phyloP scores from a whole-genome alignment of 176 grass and related monocot genomes.

The Raddia guianensis region DNA sequence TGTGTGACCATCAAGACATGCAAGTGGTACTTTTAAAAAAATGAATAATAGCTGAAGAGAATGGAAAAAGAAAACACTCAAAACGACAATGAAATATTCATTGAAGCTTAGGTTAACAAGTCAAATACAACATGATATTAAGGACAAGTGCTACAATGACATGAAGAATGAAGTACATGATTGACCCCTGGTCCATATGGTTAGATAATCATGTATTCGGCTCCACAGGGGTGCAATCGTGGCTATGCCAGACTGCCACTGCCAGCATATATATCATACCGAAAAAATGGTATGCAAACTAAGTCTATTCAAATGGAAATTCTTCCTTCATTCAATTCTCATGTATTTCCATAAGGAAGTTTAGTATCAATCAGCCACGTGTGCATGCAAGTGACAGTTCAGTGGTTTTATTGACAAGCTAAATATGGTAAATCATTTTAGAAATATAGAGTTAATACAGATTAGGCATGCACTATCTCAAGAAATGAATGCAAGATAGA shows the following conservation, averaged over 20 bases:
- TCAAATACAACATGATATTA: constrained; percentile 13
- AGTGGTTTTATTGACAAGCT: not conserved
- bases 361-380: constrained; percentile 10
- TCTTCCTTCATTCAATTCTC: not conserved
- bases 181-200: not conserved
- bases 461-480: not conserved
- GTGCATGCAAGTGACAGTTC: constrained; percentile 1
- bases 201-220: too few relatives aligned
- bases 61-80: not conserved
- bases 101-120: not conserved
- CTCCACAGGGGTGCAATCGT: too few relatives aligned
- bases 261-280: not conserved
- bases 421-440: not conserved
- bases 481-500: not conserved
- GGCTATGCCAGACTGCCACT: too few relatives aligned
- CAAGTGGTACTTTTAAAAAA: constrained; percentile 2
- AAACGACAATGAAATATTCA: not conserved
- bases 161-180: not conserved
- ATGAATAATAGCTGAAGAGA: not conserved
- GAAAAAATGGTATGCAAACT: constrained; percentile 3
- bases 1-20: constrained; percentile 20
- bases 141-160: not conserved
- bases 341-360: not conserved
- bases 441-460: not conserved
- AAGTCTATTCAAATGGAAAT: not conserved